Evolutionary conservation across 2,329 filamentous ascomycete genomes (phyloP).

Genomic region (Mycosphaerella arachidis): DNA sequence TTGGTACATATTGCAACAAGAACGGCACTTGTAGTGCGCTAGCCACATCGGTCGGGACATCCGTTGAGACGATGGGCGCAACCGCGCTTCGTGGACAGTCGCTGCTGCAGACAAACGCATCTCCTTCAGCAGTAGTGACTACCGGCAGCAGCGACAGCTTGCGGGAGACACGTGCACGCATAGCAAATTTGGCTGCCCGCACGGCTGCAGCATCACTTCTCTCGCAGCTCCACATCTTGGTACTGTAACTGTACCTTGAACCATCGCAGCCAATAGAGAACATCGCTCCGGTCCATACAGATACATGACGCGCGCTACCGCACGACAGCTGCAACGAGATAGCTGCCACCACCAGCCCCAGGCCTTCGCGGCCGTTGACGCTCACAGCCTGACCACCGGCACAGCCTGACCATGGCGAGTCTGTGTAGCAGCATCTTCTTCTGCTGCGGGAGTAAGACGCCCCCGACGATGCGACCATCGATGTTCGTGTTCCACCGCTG

Average conservation of each 20-base stretch:
- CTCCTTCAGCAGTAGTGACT: background rate
- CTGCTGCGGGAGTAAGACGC: constrained; percentile 31
- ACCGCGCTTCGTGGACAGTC: background rate
- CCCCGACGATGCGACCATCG: background rate
- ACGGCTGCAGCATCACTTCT: background rate
- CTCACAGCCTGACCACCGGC: constrained; percentile 9
- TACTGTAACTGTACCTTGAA: background rate
- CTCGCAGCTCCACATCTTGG: background rate
- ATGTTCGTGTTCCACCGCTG: constrained; percentile 1
- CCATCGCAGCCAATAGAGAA: background rate
- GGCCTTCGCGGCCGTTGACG: constrained; percentile 5
- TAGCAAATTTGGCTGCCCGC: background rate
- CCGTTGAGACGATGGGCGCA: background rate
- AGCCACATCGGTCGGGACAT: background rate
- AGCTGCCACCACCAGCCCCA: background rate
- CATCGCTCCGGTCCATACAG: background rate
- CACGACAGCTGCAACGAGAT: background rate
- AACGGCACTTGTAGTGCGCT: background rate
- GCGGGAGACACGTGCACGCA: background rate
- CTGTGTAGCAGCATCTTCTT: constrained; percentile 31
- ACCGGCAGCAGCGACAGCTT: background rate
- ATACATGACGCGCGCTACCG: background rate
- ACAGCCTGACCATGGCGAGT: constrained; percentile 26
- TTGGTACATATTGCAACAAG: background rate
- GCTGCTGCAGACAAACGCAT: background rate